Evolutionary conservation across 2,329 filamentous ascomycete species (phyloP), one percentile per base, ranked within the genome.

Genomic region (Stagonosporopsis chrysanthemi): DNA sequence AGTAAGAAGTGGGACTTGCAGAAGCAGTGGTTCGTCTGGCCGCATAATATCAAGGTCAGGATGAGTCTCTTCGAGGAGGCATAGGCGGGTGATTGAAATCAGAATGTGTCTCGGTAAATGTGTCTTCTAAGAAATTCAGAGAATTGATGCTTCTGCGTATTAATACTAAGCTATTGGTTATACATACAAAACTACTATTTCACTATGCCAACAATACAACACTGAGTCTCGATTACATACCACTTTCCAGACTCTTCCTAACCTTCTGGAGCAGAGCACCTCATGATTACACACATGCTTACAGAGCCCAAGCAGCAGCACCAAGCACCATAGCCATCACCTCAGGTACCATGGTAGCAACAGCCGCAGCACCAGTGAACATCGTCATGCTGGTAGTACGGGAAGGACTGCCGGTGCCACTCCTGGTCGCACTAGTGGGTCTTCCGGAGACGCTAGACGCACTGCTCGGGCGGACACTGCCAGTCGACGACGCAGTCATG

Each of bases 21-120:
- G 31, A 78, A 77, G 56, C 74, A 74, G 43, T 79, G 76, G 77
- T 79, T 79, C 52, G 69, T 78, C 6, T 73, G 75, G 63, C 75
- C 77, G 46, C 70, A 76, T 64, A 43, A 71, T 26, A 62, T 72
- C 52, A 66, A 64, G 46, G 62, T 73, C 22, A 71, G 63, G 61
- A 62, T 73, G 54, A 57, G 60, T 22, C 44, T 24, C 15, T 19
- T 60, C 24, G 54, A 62, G 36, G 57, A 52, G 29, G 29, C 19
- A n/a, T 46, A n/a, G 19, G 17, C 11, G 2, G 12, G 9, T 14
- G 12, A 2, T 23, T 2, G 38, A 2, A 4, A 26, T 14, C 4
- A 15, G 17, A 3, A 12, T 6, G 15, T 6, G 11, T 28, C 15
- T 28, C 15, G 40, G 40, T 17, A 42, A 8, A 28, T 42, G 15